phyloP scores from a whole-genome alignment of 192 early-diverging fungal genomes.

The Coemansia sp. region DNA sequence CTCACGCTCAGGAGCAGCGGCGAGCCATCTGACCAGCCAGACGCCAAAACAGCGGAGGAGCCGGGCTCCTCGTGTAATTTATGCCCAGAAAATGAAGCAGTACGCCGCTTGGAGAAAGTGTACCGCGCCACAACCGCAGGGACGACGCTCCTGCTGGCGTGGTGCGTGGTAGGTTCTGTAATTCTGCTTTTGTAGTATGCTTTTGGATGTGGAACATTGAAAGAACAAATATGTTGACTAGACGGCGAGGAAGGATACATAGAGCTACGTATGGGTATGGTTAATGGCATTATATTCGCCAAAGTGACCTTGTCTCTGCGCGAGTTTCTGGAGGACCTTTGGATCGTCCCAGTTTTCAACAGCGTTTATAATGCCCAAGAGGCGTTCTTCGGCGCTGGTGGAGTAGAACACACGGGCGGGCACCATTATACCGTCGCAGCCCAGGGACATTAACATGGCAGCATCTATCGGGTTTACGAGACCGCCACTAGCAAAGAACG shows the following conservation, averaged over 20 bases:
- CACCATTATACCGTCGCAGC: constrained; percentile 95
- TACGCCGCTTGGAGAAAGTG: too few relatives aligned
- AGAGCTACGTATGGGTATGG: too few relatives aligned
- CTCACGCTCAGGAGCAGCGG: constrained; percentile 4
- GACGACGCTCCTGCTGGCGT: constrained; percentile 21
- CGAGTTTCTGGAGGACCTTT: too few relatives aligned
- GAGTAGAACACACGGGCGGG: constrained; percentile 87
- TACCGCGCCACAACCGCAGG: background rate
- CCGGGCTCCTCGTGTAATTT: background rate
- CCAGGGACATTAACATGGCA: constrained; percentile 92
- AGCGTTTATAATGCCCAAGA: constrained; percentile 82
- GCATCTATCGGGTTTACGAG: constrained; percentile 94
- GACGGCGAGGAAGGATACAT: too few relatives aligned
- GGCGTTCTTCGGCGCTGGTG: constrained; percentile 80
- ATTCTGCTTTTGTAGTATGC: constrained; percentile 2
- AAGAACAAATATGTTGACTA: too few relatives aligned
- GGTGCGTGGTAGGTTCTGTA: constrained; percentile 29
- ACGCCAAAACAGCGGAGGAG: too few relatives aligned
- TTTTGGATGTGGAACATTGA: background rate
- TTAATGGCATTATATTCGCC: too few relatives aligned
- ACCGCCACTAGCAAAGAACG: constrained; percentile 94
- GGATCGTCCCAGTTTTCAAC: constrained; percentile 64
- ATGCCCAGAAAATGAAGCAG: too few relatives aligned
- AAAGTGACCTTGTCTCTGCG: too few relatives aligned
- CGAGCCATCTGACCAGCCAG: background rate